phyloP scores from a whole-genome alignment of 2,329 filamentous ascomycete genomes.

The Penicillium sp. region DNA sequence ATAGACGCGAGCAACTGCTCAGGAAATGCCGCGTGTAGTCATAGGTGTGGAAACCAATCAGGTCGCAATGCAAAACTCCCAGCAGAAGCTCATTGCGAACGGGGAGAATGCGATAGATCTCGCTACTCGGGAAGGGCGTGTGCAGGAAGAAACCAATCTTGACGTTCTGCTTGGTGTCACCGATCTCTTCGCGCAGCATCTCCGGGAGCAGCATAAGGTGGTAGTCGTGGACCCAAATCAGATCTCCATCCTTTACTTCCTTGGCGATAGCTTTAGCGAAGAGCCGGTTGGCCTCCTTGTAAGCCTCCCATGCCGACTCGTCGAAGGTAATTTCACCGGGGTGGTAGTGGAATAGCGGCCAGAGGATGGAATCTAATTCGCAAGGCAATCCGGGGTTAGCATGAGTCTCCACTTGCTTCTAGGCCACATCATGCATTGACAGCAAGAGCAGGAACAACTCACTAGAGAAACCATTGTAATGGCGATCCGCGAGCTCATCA shows the following conservation, averaged over 20 bases:
- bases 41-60: constrained; percentile 98
- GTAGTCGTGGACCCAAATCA: constrained; percentile 99
- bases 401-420: constrained; percentile 15
- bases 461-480: constrained; percentile 99
- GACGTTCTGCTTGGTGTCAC: constrained; percentile 80
- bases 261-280: constrained; percentile 88
- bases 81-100: constrained; percentile 87
- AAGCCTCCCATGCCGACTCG: constrained; percentile 90
- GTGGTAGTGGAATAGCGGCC: constrained; percentile 98
- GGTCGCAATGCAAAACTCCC: constrained; percentile 88
- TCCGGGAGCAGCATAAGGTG: constrained; percentile 95
- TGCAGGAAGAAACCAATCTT: constrained; percentile 99
- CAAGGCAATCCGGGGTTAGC: constrained; percentile 20
- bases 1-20: constrained; percentile 92
- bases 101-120: constrained; percentile 94
- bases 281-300: constrained; percentile 88
- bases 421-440: background rate
- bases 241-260: constrained; percentile 88
- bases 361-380: constrained; percentile 84
- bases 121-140: constrained; percentile 94
- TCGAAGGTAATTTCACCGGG: constrained; percentile 98
- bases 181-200: constrained; percentile 91
- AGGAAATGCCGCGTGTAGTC: constrained; percentile 98
- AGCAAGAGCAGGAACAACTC: constrained; percentile 44
- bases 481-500: constrained; percentile 88